Evolutionary conservation across 805 yeast genomes (phyloP).

Genomic region (Nakazawaea peltata): DNA sequence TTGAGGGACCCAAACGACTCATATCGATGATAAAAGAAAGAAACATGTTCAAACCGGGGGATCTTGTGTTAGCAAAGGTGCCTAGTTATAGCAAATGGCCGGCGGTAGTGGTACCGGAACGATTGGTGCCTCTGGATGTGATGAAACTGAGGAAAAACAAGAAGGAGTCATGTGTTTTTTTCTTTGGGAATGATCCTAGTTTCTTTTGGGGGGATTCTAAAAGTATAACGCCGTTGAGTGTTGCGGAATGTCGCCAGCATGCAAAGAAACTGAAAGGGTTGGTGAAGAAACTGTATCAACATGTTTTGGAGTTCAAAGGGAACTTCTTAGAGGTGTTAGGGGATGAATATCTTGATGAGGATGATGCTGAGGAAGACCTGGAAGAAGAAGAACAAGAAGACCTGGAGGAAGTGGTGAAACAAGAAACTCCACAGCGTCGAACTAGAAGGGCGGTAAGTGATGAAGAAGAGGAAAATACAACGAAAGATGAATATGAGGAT

Average conservation of each 20-base stretch:
- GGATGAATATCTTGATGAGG: conserved; percentile 3
- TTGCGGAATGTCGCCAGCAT: conserved; percentile 6
- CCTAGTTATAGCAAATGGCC: conserved; percentile 43
- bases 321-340: conserved; percentile 8
- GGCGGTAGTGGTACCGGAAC: conserved; percentile 30
- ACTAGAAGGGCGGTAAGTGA: conserved; percentile 1
- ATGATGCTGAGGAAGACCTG: conserved; percentile 10
- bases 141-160: conserved; percentile 16
- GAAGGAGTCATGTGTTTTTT: conserved; percentile 30
- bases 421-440: neutral
- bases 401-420: conserved; percentile 12
- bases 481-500: conserved; percentile 10
- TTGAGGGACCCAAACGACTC: too few relatives aligned
- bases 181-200: conserved; percentile 38
- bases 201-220: conserved; percentile 35
- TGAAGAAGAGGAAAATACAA: conserved; percentile 2
- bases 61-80: conserved; percentile 36
- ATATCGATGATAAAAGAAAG: too few relatives aligned
- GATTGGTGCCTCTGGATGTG: conserved; percentile 23
- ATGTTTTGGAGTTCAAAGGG: conserved; percentile 5
- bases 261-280: conserved; percentile 11
- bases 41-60: conserved; percentile 17
- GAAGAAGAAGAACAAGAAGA: conserved; percentile 17
- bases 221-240: conserved; percentile 7
- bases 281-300: conserved; percentile 9